Evolutionary conservation across 2,329 filamentous ascomycete species (phyloP).

Genomic region (Mycogone perniciosa): DNA sequence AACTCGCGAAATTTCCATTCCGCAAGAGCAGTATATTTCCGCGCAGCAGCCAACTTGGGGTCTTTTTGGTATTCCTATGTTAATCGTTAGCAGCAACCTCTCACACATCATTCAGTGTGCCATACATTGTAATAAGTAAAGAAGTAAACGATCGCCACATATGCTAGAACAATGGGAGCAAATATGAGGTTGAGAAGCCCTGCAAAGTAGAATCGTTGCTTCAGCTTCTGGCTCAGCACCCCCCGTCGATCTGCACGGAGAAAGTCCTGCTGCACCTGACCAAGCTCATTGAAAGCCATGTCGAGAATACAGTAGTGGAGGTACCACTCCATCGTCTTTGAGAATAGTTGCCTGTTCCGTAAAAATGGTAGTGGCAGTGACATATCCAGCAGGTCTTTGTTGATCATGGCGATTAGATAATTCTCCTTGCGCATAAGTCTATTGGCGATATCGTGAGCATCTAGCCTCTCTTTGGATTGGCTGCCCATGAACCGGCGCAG

Average conservation of each 20-base stretch:
- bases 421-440: conserved; percentile 95
- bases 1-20: conserved; percentile 99
- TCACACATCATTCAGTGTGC: conserved; percentile 2
- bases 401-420: conserved; percentile 93
- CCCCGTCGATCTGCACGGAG: conserved; percentile 76
- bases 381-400: conserved; percentile 89
- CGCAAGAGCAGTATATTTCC: conserved; percentile 86
- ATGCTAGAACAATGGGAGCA: conserved; percentile 80
- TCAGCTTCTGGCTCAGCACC: conserved; percentile 70
- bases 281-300: conserved; percentile 85
- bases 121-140: conserved; percentile 88
- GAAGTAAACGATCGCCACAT: conserved; percentile 82
- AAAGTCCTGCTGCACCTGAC: conserved; percentile 81
- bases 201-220: conserved; percentile 71
- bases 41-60: conserved; percentile 70
- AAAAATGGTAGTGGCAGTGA: conserved; percentile 81
- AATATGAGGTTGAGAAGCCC: conserved; percentile 81
- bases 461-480: conserved; percentile 87
- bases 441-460: conserved; percentile 96
- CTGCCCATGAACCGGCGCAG: conserved; percentile 61
- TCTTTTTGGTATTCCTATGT: conserved; percentile 87
- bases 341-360: conserved; percentile 73
- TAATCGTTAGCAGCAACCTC: background rate
- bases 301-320: conserved; percentile 85
- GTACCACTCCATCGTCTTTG: conserved; percentile 86